Percentiles rank a stretch among this genome's conserved stretches.
phyloP scores from a whole-genome alignment of 495 filamentous ascomycete species.

The Hypoxylon crocopeplum region DNA sequence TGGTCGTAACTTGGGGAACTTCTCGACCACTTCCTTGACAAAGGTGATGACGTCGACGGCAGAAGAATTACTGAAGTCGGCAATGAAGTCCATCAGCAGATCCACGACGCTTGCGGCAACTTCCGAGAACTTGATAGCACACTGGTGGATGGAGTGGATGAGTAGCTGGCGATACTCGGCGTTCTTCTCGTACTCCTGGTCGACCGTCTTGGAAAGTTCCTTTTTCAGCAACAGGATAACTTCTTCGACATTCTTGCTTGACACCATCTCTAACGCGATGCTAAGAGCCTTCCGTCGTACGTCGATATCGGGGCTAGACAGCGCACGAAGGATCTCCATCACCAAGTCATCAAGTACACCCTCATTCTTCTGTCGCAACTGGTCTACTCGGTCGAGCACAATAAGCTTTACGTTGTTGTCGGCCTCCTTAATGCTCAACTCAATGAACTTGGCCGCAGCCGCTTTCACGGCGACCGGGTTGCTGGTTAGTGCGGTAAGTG shows the following conservation, averaged over 20 bases:
- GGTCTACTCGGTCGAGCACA: conserved; percentile 92
- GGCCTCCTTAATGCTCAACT: conserved; percentile 93
- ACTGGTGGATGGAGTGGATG: conserved; percentile 96
- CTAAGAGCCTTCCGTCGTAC: conserved; percentile 90
- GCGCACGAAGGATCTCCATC: conserved; percentile 98
- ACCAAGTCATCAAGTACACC: conserved; percentile 92
- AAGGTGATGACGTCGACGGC: conserved; percentile 98
- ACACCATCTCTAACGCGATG: conserved; percentile 96
- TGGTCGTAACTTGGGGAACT: conserved; percentile 87
- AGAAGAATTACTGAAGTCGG: conserved; percentile 95
- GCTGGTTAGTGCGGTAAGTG: conserved; percentile 90
- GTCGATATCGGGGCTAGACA: conserved; percentile 95
- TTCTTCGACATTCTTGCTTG: conserved; percentile 98
- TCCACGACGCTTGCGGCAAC: conserved; percentile 96
- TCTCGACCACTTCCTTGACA: conserved; percentile 98
- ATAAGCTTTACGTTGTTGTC: conserved; percentile 99
- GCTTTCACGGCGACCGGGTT: conserved; percentile 99
- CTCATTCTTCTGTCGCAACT: conserved; percentile 88
- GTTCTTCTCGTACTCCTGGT: conserved; percentile 99
- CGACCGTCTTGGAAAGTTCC: conserved; percentile 95
- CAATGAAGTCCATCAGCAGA: conserved; percentile 99
- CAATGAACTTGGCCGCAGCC: conserved; percentile 93
- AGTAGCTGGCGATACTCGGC: conserved; percentile 94
- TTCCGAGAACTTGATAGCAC: conserved; percentile 98
- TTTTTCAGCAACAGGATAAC: conserved; percentile 96